phyloP scores from a whole-genome alignment of 2,329 filamentous ascomycete species.

The Sphaerulina populicola region DNA sequence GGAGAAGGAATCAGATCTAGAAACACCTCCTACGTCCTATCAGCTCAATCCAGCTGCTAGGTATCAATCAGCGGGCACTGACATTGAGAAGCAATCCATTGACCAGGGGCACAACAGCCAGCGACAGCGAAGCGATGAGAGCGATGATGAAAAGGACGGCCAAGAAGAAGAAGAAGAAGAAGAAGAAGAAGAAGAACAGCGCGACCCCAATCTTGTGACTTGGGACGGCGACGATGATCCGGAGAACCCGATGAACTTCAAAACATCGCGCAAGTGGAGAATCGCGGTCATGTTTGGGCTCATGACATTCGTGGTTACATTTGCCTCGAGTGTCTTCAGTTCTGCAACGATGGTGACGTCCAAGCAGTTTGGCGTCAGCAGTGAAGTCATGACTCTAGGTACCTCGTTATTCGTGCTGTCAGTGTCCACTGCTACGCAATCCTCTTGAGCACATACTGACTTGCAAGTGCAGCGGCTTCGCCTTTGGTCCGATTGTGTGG shows the following conservation, averaged over 20 bases:
- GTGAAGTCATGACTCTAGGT: constrained; percentile 24
- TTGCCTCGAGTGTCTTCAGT: constrained; percentile 39
- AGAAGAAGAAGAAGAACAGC: constrained; percentile 15
- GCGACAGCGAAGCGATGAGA: neutral
- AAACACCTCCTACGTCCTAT: neutral
- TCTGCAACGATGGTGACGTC: constrained; percentile 17
- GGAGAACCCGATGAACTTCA: constrained; percentile 21
- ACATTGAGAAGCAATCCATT: constrained; percentile 15
- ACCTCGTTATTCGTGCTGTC: constrained; percentile 23
- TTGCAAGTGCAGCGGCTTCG: constrained; percentile 8
- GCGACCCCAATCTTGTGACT: constrained; percentile 20
- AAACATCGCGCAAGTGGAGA: constrained; percentile 19
- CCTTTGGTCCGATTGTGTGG: constrained; percentile 18
- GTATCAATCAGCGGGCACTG: neutral
- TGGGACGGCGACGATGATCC: constrained; percentile 22
- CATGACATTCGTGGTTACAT: constrained; percentile 41
- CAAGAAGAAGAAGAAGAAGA: constrained; percentile 15
- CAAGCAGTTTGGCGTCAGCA: constrained; percentile 20
- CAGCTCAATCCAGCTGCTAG: neutral
- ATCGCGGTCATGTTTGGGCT: constrained; percentile 21
- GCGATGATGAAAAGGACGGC: neutral
- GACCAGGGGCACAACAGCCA: neutral
- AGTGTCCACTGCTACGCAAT: neutral
- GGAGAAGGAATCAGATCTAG: constrained; percentile 9
- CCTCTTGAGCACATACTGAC: too few relatives aligned